Conservation (phyloP, 2,329 filamentous ascomycete species). For the Macrophomina tecta region DNA sequence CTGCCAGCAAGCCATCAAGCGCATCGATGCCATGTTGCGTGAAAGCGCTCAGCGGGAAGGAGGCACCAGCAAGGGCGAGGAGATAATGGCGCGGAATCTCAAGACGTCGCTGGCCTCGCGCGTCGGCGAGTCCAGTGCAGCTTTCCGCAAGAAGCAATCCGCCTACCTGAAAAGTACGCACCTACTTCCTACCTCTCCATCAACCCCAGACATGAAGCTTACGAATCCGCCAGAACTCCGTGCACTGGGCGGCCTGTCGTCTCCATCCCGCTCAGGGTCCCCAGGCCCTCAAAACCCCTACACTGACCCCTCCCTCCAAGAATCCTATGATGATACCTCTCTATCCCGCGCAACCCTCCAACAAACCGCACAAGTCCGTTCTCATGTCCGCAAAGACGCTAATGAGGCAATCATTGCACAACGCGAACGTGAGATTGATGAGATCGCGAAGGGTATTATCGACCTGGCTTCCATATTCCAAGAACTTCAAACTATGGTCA, state of each 20-base stretch:
- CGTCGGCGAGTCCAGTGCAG: slow-evolving; percentile 89
- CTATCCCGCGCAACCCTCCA: slow-evolving; percentile 90
- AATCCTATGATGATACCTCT: slow-evolving; percentile 90
- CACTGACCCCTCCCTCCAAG: slow-evolving; percentile 79
- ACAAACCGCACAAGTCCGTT: slow-evolving; percentile 69
- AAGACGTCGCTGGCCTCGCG: slow-evolving; percentile 87
- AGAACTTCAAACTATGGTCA: slow-evolving; percentile 89
- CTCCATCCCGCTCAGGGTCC: slow-evolving; percentile 52
- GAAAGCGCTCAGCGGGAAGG: slow-evolving; percentile 74
- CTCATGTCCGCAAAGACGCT: slow-evolving; percentile 59
- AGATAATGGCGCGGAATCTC: slow-evolving; percentile 95
- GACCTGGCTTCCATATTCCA: slow-evolving; percentile 96
- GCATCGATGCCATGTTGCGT: slow-evolving; percentile 83
- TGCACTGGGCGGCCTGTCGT: slow-evolving; percentile 53
- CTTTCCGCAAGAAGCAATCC: slow-evolving; percentile 96
- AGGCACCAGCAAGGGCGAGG: slow-evolving; percentile 79
- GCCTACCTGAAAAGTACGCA: slow-evolving; percentile 87
- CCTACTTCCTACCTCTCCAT: not conserved
- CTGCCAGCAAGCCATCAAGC: slow-evolving; percentile 87
- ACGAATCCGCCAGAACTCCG: slow-evolving; percentile 46
- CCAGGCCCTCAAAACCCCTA: slow-evolving; percentile 67
- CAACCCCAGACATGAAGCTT: not conserved
- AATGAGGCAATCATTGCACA: slow-evolving; percentile 88
- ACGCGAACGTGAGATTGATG: slow-evolving; percentile 94
- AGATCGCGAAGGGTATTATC: slow-evolving; percentile 97